Base-by-base conservation (phyloP, 306 rosid genomes). In the Oxytropis ochrocephala region DNA sequence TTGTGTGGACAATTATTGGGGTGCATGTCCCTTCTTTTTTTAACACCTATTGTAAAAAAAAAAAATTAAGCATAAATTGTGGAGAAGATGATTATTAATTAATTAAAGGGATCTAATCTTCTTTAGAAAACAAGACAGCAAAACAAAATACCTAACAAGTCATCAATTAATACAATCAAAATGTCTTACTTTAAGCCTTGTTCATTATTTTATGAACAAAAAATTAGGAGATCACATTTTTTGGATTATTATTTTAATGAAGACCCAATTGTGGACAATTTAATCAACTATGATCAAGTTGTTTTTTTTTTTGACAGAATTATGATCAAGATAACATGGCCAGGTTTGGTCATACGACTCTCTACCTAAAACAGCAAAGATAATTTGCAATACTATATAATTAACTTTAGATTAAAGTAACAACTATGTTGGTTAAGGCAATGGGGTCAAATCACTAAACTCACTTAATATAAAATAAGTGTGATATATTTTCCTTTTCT, bases 401-500 rank as follows among this genome's bases (percentile, higher is more conserved):
- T 78, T 60, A 78, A 65, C 75, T 70, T 75, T 70, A 60, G 69
- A 50, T 53, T 61, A 61, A 75, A 82, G 60, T 47, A 78, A 75
- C 57, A 43, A 14, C 19, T 14, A 43, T 67, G 53, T 65, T 78
- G 75, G 65, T 54, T 71, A 59, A 69, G 77, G 87, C 81, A 64
- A 76, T 86, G 85, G 83, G 74, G 89, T 80, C 86, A 83, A 82
- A 24, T 24, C 29, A 24, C 29, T 11, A 18, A 61, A 61, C 21
- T 19, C 87, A 73, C 78, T 75, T 74, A 71, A 80, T 82, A 82
- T 72, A 60, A 72, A 64, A 36, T 77, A 62, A 64, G n/a, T 75
- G n/a, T 21, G 50, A 68, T 39, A 0, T 21, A 36, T 43, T 75
- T 72, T 59, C 24, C 29, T 67, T 52, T 73, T 69, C 66, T 52